Evolutionary conservation across 495 filamentous ascomycete genomes (phyloP).

Genomic region (Penicillium cinerascens): DNA sequence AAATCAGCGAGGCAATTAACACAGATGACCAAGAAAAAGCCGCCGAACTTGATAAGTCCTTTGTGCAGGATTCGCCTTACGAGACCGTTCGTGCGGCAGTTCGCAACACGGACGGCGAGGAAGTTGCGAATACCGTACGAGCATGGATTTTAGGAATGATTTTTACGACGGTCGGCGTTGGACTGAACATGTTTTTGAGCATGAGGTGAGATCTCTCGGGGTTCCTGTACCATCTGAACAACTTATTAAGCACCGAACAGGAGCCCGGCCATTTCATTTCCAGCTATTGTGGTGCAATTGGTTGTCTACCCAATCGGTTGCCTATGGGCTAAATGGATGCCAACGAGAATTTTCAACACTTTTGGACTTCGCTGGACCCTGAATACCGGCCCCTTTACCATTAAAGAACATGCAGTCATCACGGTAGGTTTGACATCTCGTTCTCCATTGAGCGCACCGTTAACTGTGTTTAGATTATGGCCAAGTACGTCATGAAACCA

Average conservation of each 20-base stretch:
- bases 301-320: conserved; percentile 62
- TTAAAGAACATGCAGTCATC: conserved; percentile 66
- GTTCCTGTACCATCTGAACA: background rate
- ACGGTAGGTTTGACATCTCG: conserved; percentile 48
- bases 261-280: conserved; percentile 49
- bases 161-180: conserved; percentile 18
- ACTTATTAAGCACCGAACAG: background rate
- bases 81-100: conserved; percentile 22
- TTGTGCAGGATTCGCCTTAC: conserved; percentile 19
- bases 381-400: conserved; percentile 64
- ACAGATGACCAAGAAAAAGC: conserved; percentile 18
- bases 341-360: conserved; percentile 43
- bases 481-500: conserved; percentile 8
- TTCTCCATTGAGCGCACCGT: too few relatives aligned
- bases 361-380: conserved; percentile 54
- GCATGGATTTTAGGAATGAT: conserved; percentile 19
- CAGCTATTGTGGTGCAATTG: conserved; percentile 59
- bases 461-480: conserved; percentile 18
- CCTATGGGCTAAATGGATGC: conserved; percentile 44
- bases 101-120: conserved; percentile 16
- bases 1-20: conserved; percentile 12
- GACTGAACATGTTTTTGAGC: conserved; percentile 23
- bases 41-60: conserved; percentile 11
- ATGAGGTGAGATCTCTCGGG: conserved; percentile 10
- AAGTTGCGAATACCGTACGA: conserved; percentile 18